These are phyloP conservation scores for Simplicillium aogashimaense DNA, from an alignment of 2,329 filamentous ascomycete species.

Conservation along the genomic window DNA sequence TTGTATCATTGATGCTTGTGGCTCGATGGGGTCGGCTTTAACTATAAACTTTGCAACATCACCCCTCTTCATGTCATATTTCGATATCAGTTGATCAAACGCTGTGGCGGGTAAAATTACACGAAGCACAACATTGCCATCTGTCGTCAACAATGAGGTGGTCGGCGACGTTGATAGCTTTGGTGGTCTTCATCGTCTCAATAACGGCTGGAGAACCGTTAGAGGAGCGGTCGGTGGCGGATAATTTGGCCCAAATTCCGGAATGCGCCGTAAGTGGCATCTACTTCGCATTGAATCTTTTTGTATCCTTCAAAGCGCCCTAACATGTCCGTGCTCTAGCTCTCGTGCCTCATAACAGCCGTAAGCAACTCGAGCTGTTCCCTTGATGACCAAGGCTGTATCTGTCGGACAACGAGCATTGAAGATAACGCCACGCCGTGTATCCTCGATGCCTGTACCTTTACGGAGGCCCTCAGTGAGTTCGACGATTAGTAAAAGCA, in stretches of 20 bases:
- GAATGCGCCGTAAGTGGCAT: slow-evolving; percentile 1
- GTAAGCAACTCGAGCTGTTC: slow-evolving; percentile 1
- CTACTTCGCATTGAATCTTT: no score
- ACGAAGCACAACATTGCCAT: no score
- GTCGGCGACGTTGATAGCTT: no score
- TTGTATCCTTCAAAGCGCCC: no score
- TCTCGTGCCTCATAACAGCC: slow-evolving; percentile 1
- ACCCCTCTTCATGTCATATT: no score
- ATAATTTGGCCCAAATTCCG: slow-evolving; percentile 2
- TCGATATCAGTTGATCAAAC: no score
- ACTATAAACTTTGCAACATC: no score
- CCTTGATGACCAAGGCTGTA: slow-evolving; percentile 2
- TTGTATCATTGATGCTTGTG: no score
- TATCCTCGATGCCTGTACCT: slow-evolving; percentile 11
- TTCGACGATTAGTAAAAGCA: neutral
- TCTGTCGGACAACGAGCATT: slow-evolving; percentile 9
- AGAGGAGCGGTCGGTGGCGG: neutral
- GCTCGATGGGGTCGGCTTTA: no score
- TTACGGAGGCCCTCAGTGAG: slow-evolving; percentile 16
- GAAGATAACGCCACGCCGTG: slow-evolving; percentile 12
- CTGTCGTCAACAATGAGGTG: no score
- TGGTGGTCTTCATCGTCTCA: neutral
- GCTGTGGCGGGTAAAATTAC: no score
- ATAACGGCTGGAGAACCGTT: neutral
- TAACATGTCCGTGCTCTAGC: no score